These are phyloP conservation scores for Purshia tridentata DNA, from an alignment of 306 rosid genomes.

Conservation along the genomic window DNA sequence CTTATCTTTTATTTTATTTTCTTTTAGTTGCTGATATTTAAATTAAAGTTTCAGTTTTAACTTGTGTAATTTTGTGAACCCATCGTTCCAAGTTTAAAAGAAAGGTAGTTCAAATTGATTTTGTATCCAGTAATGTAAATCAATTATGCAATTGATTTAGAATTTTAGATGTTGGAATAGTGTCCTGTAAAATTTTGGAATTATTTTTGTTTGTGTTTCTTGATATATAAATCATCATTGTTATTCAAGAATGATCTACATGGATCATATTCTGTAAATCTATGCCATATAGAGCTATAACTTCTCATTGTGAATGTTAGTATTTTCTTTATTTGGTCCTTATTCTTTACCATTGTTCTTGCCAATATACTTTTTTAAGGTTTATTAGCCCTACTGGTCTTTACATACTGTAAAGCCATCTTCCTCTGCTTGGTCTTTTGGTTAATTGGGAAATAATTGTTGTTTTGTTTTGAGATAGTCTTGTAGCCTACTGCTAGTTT, in stretches of 20 bases:
- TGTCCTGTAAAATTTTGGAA: not conserved
- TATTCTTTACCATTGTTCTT: not conserved
- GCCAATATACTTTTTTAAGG: not conserved
- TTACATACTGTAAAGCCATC: not conserved
- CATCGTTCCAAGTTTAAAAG: conserved; percentile 11
- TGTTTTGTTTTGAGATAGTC: not conserved
- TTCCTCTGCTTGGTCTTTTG: not conserved
- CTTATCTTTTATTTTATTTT: conserved; percentile 9
- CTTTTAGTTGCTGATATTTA: not conserved
- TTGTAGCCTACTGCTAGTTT: not conserved
- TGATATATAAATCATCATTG: not conserved
- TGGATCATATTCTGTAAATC: not conserved
- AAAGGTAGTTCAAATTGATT: conserved; percentile 11
- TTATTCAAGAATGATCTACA: not conserved
- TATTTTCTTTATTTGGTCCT: not conserved
- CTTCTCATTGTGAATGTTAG: not conserved
- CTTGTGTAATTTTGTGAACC: conserved; percentile 9
- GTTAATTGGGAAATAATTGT: not conserved
- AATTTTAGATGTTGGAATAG: conserved; percentile 5
- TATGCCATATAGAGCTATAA: conserved; percentile 1
- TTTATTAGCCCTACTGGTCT: not conserved
- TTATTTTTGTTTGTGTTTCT: not conserved
- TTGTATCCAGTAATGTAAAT: conserved; percentile 1
- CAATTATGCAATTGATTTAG: not conserved
- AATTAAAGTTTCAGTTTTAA: not conserved